Evolutionary conservation across 352 stramenopile species (phyloP), one percentile per base, ranked within the genome.

Genomic region (Elongisporangium undulatum): DNA sequence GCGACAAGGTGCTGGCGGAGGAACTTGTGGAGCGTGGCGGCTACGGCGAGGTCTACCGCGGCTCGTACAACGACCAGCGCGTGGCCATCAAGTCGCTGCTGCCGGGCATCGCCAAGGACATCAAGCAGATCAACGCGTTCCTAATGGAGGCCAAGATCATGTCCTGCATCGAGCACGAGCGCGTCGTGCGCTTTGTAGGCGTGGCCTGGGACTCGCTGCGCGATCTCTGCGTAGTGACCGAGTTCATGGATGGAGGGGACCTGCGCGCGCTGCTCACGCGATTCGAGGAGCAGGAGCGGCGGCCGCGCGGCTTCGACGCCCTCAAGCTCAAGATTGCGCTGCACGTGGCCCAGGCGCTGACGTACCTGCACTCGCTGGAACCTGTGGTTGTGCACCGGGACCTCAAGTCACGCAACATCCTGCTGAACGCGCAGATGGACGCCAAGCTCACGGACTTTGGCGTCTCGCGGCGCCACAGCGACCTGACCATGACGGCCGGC

Each of bases 371-470:
- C 56, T 77, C 69, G 0, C 71, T 85, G 2, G 58, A 71, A 3
- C 70, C 73, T 6, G 21, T 57, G 12, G 63, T 79, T 19, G 29
- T 85, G 12, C 73, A 82, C n/a, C 72, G 71, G 9, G 72, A 85
- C n/a, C 61, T 85, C 45, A 85, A 85, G 53, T 85, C 75, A 9
- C 75, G 74, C 53, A 85, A 83, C 59, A 75, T 85, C 19, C 24
- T 85, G n/a, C 39, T 83, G 15, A 64, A 59, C 6, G 20, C 26
- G 0, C 24, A 66, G 2, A 48, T 67, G 21, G 59, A 74, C 6
- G 69, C 75, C 6, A 82, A 85, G 24, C 54, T 85, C 38, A 71
- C 71, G n/a, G 78, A 86, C 59, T 85, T 85, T 55, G 75, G 75
- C 6, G 72, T 77, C 3, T 77, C 70, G 51, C 50, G 70, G 26